A percentile compares a stretch with the other conserved stretches of the same genome.
Evolutionary conservation across 441 rosid genomes (phyloP).

Genomic region (Eutrema salsugineum): DNA sequence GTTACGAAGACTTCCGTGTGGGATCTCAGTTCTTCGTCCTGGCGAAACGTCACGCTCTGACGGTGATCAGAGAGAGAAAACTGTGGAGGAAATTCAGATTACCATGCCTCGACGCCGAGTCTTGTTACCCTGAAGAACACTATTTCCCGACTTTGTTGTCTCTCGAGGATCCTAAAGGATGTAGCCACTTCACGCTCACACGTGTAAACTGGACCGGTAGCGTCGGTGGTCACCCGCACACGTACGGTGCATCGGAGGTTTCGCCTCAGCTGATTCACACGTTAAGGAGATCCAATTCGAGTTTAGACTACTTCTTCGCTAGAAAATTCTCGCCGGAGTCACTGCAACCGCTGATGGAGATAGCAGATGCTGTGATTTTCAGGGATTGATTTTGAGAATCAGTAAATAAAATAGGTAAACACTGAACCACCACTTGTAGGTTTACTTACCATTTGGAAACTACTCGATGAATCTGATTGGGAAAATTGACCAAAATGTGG

Average conservation of each 20-base stretch:
- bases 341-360: constrained; percentile 57
- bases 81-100: constrained; percentile 73
- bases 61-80: constrained; percentile 50
- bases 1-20: constrained; percentile 52
- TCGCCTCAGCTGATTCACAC: constrained; percentile 40
- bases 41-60: constrained; percentile 62
- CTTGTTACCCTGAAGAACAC: constrained; percentile 85
- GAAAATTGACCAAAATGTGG: not conserved
- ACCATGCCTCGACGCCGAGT: constrained; percentile 44
- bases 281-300: constrained; percentile 49
- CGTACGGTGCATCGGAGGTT: constrained; percentile 43
- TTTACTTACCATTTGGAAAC: not conserved
- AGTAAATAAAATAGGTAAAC: constrained; percentile 13
- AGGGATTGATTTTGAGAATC: constrained; percentile 41
- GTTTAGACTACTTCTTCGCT: constrained; percentile 55
- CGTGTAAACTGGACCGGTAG: constrained; percentile 76
- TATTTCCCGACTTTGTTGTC: constrained; percentile 79
- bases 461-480: not conserved
- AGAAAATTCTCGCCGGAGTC: constrained; percentile 68
- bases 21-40: constrained; percentile 86
- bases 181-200: constrained; percentile 59
- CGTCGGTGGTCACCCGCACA: constrained; percentile 64
- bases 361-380: constrained; percentile 62
- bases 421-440: not conserved
- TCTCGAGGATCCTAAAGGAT: constrained; percentile 58